phyloP scores from a whole-genome alignment of 352 stramenopile genomes.

The Phytophthora colocasiae region DNA sequence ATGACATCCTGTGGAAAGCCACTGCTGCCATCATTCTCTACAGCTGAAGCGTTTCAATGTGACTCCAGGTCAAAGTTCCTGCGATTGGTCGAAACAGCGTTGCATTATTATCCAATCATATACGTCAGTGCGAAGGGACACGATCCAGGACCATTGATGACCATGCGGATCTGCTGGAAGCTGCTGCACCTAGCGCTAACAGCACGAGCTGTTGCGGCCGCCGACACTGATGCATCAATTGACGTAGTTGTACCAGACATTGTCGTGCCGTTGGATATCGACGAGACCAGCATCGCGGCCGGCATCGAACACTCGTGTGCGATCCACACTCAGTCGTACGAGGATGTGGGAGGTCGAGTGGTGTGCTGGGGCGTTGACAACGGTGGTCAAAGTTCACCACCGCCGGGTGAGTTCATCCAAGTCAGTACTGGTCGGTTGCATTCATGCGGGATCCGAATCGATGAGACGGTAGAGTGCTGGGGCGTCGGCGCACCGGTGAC shows the following conservation, averaged over 20 bases:
- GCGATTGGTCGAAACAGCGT: conserved; percentile 18
- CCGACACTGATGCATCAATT: not conserved
- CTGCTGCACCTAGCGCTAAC: conserved; percentile 12
- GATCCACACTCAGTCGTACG: conserved; percentile 68
- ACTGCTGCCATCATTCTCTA: no score
- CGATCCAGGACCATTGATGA: conserved; percentile 13
- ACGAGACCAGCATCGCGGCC: conserved; percentile 77
- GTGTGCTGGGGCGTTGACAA: conserved; percentile 81
- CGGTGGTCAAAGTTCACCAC: conserved; percentile 60
- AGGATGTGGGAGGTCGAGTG: conserved; percentile 78
- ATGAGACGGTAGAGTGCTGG: conserved; percentile 86
- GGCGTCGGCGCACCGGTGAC: conserved; percentile 56
- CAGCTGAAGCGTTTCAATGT: no score
- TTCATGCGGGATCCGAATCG: conserved; percentile 75
- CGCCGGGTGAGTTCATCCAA: conserved; percentile 75
- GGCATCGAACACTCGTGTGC: conserved; percentile 86
- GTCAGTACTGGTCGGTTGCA: conserved; percentile 79
- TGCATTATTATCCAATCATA: conserved; percentile 16
- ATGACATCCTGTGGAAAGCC: no score
- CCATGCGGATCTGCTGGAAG: conserved; percentile 7
- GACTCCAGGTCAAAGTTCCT: not conserved
- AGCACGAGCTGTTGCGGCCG: not conserved
- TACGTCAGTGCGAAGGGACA: conserved; percentile 11
- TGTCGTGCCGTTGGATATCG: conserved; percentile 71
- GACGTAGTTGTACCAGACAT: conserved; percentile 13